These are phyloP conservation scores for Kernera saxatilis DNA, from an alignment of 345 rosid species.

Conservation along the genomic window DNA sequence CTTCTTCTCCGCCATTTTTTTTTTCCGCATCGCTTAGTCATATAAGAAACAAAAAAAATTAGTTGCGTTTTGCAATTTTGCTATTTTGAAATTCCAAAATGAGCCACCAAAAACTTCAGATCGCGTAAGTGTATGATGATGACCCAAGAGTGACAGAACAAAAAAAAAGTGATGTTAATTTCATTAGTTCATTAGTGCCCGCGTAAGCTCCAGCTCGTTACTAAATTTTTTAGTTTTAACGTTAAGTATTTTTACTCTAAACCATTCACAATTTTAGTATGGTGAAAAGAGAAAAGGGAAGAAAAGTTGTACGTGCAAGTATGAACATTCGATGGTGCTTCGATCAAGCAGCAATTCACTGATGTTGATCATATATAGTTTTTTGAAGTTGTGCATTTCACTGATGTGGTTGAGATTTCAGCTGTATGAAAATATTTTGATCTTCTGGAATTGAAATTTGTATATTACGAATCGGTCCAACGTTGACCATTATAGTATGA, in stretches of 20 bases:
- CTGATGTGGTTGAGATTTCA: not conserved
- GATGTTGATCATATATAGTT: too few species aligned
- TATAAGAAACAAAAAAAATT: not conserved
- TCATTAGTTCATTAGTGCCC: too few species aligned
- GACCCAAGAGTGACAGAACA: too few species aligned
- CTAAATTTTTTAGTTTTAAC: too few species aligned
- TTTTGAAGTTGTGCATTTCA: not conserved
- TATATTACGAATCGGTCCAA: not conserved
- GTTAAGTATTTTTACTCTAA: too few species aligned
- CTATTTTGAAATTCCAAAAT: not conserved
- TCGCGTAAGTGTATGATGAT: not conserved
- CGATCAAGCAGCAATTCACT: not conserved
- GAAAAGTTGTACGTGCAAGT: not conserved
- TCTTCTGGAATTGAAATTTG: not conserved
- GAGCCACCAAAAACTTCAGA: slow-evolving; percentile 11
- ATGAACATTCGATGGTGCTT: too few species aligned
- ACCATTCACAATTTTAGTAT: too few species aligned
- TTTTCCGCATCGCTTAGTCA: not conserved
- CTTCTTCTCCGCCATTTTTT: not conserved
- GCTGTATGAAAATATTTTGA: not conserved
- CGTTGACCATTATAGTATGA: not conserved
- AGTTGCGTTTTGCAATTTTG: not conserved
- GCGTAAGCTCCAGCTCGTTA: too few species aligned
- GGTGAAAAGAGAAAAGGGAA: not conserved
- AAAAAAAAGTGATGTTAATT: too few species aligned